phyloP scores from a whole-genome alignment of 2,329 filamentous ascomycete species.

The Fusarium buxicola region DNA sequence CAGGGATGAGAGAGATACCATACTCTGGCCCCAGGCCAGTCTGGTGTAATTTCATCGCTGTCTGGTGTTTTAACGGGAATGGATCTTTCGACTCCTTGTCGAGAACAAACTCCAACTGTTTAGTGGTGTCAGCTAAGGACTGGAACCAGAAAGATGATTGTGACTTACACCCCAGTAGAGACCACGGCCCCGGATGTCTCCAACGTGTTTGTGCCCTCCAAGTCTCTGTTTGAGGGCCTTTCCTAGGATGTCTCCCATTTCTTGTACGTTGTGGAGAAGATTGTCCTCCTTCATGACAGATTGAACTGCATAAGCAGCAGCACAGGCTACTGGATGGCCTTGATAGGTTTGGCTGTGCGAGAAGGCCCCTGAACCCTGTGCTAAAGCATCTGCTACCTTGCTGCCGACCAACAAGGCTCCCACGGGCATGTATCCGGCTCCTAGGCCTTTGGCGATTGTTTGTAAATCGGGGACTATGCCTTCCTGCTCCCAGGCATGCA shows the following conservation, averaged over 20 bases:
- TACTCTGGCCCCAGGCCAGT: neutral
- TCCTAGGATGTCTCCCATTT: neutral
- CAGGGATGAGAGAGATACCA: constrained; percentile 21
- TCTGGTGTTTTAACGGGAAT: constrained; percentile 3
- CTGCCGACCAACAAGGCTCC: constrained; percentile 25
- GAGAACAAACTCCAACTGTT: constrained; percentile 29
- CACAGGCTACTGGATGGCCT: constrained; percentile 54
- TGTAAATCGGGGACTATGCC: constrained; percentile 69
- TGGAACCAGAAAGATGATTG: fast-evolving
- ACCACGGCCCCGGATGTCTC: constrained; percentile 36
- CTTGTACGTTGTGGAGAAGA: constrained; percentile 23
- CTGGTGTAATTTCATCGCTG: constrained; percentile 28
- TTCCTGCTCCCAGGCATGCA: constrained; percentile 74
- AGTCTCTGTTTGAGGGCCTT: constrained; percentile 22
- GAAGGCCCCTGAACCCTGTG: constrained; percentile 52
- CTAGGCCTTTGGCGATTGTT: constrained; percentile 74
- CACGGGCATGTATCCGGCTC: constrained; percentile 43
- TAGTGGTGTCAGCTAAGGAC: neutral
- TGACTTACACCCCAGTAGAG: constrained; percentile 39
- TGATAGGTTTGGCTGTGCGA: constrained; percentile 69
- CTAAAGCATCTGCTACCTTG: constrained; percentile 20
- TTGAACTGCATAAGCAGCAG: constrained; percentile 55
- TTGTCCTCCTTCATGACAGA: constrained; percentile 29
- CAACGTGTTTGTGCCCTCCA: constrained; percentile 24
- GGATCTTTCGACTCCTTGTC: constrained; percentile 19